Evolutionary conservation across 805 yeast species (phyloP), one percentile per base, ranked within the genome.

Genomic region (Starmerella vitae): DNA sequence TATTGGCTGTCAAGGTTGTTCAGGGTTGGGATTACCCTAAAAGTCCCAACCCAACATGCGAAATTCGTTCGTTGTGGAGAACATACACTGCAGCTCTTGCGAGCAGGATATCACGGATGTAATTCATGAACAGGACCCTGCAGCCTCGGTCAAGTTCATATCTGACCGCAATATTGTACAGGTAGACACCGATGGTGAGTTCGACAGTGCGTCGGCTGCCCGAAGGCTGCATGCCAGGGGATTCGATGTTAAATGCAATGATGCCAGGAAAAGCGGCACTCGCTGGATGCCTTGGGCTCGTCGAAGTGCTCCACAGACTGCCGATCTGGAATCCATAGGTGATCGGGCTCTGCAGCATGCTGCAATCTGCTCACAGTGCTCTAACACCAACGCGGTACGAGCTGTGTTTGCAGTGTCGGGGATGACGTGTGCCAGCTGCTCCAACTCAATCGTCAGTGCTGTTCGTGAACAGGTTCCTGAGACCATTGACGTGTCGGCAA

Each of bases 341-440:
- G 26, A 22, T 12, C 32, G 42, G 17, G 19, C 36, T 15, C 37
- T 33, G 21, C 27, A 31, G 20, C 56, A 52, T 31, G 49, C 52
- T 12, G 51, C 38, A 35, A 45, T 39, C 36, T 37, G 40, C 36
- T 36, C 15, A 41, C 44, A 36, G 46, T 33, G 52, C 44, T 26
- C 31, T 4, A 5, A 31, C 10, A 13, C 8, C 10, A 41, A 37
- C 12, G 37, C 44, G 18, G 68, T 57, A 43, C 54, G 72, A 34
- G 82, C 78, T 0, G 67, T 71, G 1, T 67, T 71, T 39, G 60
- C 75, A 6, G 62, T 78, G 36, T 67, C 67, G 9, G 84, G 82
- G 2, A 76, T 78, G 84, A 70, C 81, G 2, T 76, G 84, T 51
- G 72, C 78, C 3, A 60, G 77, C 4, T 76, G 84, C 52, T 56